Conservation (phyloP, 768 basidiomycete genomes). For the Naganishia randhawae region DNA sequence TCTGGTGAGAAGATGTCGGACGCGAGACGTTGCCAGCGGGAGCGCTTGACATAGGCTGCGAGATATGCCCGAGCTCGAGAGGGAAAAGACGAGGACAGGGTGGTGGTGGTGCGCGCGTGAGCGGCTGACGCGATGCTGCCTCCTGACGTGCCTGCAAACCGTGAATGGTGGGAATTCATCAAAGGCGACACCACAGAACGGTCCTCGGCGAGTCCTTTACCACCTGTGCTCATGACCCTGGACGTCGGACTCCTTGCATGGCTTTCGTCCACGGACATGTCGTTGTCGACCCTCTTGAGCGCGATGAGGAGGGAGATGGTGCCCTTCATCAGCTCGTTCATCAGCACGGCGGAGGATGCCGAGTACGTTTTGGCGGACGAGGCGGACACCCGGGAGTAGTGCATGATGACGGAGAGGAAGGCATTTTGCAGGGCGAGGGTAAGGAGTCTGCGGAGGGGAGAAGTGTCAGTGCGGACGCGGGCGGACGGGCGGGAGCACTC, state of each 20-base stretch:
- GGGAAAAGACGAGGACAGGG: not conserved
- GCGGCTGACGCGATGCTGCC: too few species aligned
- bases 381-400: constrained; percentile 83
- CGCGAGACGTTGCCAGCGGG: constrained; percentile 25
- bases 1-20: constrained; percentile 69
- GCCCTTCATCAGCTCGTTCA: constrained; percentile 92
- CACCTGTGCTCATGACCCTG: not conserved
- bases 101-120: not conserved
- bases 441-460: constrained; percentile 38
- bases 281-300: constrained; percentile 58
- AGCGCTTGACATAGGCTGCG: constrained; percentile 27
- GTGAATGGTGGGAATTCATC: not conserved
- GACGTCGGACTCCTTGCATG: constrained; percentile 20
- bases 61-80: not conserved
- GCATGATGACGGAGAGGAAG: constrained; percentile 85
- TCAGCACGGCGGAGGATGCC: constrained; percentile 86
- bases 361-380: constrained; percentile 75
- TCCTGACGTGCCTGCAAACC: not conserved
- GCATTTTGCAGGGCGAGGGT: constrained; percentile 85
- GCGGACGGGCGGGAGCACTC: not conserved
- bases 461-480: not conserved
- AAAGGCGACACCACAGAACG: not conserved
- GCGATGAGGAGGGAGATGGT: constrained; percentile 81
- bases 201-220: constrained; percentile 32
- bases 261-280: constrained; percentile 33